These are phyloP conservation scores for Alloteropsis angusta DNA, from an alignment of 202 grass and related monocot species.

Conservation along the genomic window DNA sequence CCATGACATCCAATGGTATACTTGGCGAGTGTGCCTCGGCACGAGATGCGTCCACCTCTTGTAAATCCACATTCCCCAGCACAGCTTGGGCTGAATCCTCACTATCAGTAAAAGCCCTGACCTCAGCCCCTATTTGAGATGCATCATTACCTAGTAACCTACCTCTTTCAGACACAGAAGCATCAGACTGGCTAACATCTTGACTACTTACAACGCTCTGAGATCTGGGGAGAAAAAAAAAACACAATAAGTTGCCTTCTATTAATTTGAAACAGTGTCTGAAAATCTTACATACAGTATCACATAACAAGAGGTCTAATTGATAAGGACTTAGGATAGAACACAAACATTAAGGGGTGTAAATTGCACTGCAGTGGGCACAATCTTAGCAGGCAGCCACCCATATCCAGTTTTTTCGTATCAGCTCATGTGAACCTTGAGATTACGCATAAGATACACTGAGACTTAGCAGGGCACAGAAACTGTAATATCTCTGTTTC, in stretches of 20 bases:
- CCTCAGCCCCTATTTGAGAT: conserved; percentile 26
- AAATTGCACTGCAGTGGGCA: neutral
- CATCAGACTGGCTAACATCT: conserved; percentile 50
- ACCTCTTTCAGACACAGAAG: conserved; percentile 31
- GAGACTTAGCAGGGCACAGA: neutral
- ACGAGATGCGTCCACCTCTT: conserved; percentile 22
- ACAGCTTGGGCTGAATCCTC: conserved; percentile 21
- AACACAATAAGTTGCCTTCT: neutral
- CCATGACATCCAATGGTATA: conserved; percentile 15
- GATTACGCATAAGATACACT: neutral
- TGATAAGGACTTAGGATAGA: neutral
- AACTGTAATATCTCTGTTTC: neutral
- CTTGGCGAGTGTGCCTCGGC: conserved; percentile 7
- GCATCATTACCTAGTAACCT: conserved; percentile 30
- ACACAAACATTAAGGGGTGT: neutral
- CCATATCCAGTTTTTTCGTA: neutral
- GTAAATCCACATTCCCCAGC: conserved; percentile 31
- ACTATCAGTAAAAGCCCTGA: conserved; percentile 23
- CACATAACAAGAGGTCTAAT: conserved; percentile 3
- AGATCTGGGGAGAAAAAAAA: conserved; percentile 48
- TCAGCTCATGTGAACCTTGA: neutral
- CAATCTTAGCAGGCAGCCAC: neutral
- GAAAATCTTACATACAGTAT: neutral
- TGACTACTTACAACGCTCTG: conserved; percentile 52
- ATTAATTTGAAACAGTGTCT: conserved; percentile 1